Percentiles rank a stretch among this genome's conserved stretches.
These are phyloP conservation scores for Euphrasia confusa DNA, from an alignment of 257 asterid species.

Conservation along the genomic window DNA sequence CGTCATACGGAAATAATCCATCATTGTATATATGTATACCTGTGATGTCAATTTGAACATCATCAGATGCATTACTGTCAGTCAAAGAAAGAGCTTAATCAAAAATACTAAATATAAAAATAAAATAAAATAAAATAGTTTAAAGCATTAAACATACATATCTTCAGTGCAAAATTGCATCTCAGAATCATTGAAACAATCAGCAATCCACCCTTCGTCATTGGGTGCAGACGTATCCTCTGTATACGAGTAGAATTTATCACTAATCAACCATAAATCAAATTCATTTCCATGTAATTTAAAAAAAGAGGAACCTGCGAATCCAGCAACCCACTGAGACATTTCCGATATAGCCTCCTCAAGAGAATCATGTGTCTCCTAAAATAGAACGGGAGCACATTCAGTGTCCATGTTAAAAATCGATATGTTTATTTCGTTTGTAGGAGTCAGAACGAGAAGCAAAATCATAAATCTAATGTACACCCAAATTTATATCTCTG, in stretches of 20 bases:
- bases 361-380: conserved; percentile 57
- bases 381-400: conserved; percentile 16
- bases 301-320: conserved; percentile 34
- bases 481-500: too few species aligned
- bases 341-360: conserved; percentile 52
- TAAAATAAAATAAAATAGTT: not conserved
- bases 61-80: conserved; percentile 46
- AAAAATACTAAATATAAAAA: not conserved
- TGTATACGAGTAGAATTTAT: conserved; percentile 22
- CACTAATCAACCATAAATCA: not conserved
- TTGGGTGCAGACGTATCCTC: conserved; percentile 29
- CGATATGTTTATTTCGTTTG: not conserved
- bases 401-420: not conserved
- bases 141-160: conserved; percentile 40
- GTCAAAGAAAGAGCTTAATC: conserved; percentile 18
- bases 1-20: too few species aligned
- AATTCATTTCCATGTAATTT: not conserved
- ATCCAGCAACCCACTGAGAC: conserved; percentile 65
- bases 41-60: conserved; percentile 45
- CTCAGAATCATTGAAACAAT: conserved; percentile 56
- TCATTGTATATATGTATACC: conserved; percentile 29
- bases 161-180: conserved; percentile 39
- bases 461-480: too few species aligned
- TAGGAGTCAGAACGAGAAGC: too few species aligned
- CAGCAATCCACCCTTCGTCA: conserved; percentile 73